A percentile compares a stretch with the other conserved stretches of the same genome.
Evolutionary conservation across 2,329 filamentous ascomycete species (phyloP).

Genomic region (Aspergillus sp.): DNA sequence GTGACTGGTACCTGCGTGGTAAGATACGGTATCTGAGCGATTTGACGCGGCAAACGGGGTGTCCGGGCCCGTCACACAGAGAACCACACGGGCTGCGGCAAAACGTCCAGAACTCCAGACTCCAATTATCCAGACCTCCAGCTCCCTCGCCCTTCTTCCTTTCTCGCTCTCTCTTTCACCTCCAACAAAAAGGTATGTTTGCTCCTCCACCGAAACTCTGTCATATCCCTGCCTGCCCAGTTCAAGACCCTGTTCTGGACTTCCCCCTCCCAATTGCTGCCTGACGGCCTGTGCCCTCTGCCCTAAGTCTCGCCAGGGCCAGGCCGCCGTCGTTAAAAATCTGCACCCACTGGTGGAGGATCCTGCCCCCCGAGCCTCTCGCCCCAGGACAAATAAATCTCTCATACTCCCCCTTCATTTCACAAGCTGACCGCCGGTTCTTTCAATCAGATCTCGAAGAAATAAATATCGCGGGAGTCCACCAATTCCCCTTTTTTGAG

Average conservation of each 20-base stretch:
- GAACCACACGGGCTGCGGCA: constrained; percentile 7
- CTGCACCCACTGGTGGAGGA: constrained; percentile 17
- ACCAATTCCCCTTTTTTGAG: constrained; percentile 13
- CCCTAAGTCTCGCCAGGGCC: constrained; percentile 21
- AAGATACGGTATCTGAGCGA: not conserved
- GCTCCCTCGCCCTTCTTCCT: not conserved
- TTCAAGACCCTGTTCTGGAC: not conserved
- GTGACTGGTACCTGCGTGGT: not conserved
- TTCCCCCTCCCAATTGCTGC: constrained; percentile 13
- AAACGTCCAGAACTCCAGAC: not conserved
- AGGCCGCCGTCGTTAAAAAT: constrained; percentile 17
- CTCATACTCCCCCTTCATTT: constrained; percentile 10
- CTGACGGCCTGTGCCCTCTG: constrained; percentile 24
- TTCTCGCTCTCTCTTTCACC: not conserved
- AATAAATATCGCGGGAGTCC: constrained; percentile 15
- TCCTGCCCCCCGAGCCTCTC: constrained; percentile 5
- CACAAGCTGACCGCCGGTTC: constrained; percentile 17
- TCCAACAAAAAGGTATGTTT: constrained; percentile 9
- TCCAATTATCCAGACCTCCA: constrained; percentile 1
- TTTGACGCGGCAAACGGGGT: not conserved
- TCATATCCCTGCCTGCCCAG: not conserved
- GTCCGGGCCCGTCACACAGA: not conserved
- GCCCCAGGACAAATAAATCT: constrained; percentile 15
- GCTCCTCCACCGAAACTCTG: constrained; percentile 3
- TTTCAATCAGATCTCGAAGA: constrained; percentile 5